Conservation (phyloP, 495 filamentous ascomycete species). For the Pyrenula massariospora region DNA sequence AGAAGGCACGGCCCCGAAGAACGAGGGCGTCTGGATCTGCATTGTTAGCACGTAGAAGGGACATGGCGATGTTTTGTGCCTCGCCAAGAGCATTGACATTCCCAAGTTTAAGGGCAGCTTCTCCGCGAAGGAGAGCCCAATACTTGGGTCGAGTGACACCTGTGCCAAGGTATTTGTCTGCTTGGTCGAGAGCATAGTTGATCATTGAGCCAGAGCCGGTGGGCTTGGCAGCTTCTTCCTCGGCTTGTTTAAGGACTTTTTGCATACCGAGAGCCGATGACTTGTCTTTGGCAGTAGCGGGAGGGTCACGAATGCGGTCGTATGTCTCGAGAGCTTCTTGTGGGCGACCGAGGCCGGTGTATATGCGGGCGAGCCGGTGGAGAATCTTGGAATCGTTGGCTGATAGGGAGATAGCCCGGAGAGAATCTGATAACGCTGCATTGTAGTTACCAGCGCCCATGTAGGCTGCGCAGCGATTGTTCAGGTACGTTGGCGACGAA, state of each 20-base stretch:
- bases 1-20: slow-evolving; percentile 75
- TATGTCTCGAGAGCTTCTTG: slow-evolving; percentile 80
- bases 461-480: slow-evolving; percentile 88
- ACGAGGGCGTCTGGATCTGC: slow-evolving; percentile 91
- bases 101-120: slow-evolving; percentile 91
- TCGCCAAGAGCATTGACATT: slow-evolving; percentile 80
- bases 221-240: slow-evolving; percentile 59
- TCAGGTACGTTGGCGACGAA: slow-evolving; percentile 75
- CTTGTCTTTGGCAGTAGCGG: slow-evolving; percentile 72
- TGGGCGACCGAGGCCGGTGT: slow-evolving; percentile 74
- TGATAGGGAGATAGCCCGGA: slow-evolving; percentile 66
- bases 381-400: slow-evolving; percentile 75
- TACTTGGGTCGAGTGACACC: slow-evolving; percentile 72
- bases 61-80: slow-evolving; percentile 85
- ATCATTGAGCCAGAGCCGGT: slow-evolving; percentile 75
- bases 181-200: slow-evolving; percentile 80
- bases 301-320: slow-evolving; percentile 39
- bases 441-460: slow-evolving; percentile 70
- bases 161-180: slow-evolving; percentile 62
- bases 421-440: slow-evolving; percentile 76
- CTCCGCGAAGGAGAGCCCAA: slow-evolving; percentile 85
- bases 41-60: slow-evolving; percentile 69
- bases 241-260: slow-evolving; percentile 67
- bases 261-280: slow-evolving; percentile 72
- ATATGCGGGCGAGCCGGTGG: slow-evolving; percentile 77